Base-by-base conservation (phyloP, 2,329 filamentous ascomycete genomes). In the Juglanconis oblonga region DNA sequence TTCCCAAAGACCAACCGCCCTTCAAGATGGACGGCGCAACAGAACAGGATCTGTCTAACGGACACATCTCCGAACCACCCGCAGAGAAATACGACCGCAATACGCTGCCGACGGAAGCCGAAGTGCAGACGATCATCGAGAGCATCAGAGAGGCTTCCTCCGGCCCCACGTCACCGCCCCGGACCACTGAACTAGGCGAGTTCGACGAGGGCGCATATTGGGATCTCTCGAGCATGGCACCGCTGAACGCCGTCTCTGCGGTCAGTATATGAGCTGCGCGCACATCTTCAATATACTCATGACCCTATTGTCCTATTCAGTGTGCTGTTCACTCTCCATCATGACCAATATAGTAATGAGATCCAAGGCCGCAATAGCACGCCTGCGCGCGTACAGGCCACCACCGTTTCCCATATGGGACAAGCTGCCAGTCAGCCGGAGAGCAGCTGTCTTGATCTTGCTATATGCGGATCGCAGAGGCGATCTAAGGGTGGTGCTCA, bases 401-500 rank as follows among this genome's bases (percentile, higher is more conserved):
- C 86, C 86, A 1, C 74, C 83, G 2, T 87, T 87, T 66, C 77
- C 85, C 10, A 71, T 83, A 60, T 89, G 87, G 86, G 81, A 87
- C 68, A 74, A 74, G 24, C 77, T 89, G 33, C 86, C 86, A 2
- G 74, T 81, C 13, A 84, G 79, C 65, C 85, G 91, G 63, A 86
- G 92, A 65, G 94, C 94, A 13, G 93, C 94, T 31, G 94, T 98
- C 45, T 77, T 98, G 57, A 83, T 98, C 52, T 82, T 98, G 55
- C 82, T 98, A 1, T 97, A 95, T 72, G 91, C 92, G 40, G 94
- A 97, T 73, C 83, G 84, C 48, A 80, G 83, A 64, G 94, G 94
- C 45, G 90, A 96, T 66, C 77, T 98, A 61, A 84, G 86, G 17
- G 85, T 89, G 54, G 87, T 89, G 36, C 80, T 89, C 62, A 89